These are phyloP conservation scores for Brachypodium distachyon DNA, from an alignment of 202 grass and related monocot genomes.

Conservation along the genomic window DNA sequence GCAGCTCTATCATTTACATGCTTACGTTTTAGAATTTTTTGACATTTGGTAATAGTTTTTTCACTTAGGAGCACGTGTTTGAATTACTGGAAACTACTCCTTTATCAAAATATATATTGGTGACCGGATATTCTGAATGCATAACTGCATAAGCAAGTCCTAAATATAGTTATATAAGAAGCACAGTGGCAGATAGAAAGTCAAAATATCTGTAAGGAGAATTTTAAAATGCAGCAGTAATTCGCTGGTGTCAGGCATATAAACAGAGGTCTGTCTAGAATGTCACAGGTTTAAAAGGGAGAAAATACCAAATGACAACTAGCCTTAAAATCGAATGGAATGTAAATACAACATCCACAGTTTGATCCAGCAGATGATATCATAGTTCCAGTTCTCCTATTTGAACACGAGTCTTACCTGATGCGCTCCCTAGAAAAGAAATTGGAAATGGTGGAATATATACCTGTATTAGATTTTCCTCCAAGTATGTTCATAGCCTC, in stretches of 20 bases:
- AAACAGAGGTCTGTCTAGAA: not conserved
- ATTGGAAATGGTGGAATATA: not conserved
- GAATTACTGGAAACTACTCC: no score
- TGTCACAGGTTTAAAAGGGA: not conserved
- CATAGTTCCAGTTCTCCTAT: not conserved
- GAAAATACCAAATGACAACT: not conserved
- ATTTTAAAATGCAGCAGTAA: no score
- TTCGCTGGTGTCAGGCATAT: not conserved
- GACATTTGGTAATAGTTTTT: no score
- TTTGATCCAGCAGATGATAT: not conserved
- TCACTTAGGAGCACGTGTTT: no score
- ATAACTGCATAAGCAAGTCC: no score
- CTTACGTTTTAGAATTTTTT: no score
- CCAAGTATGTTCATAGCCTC: slow-evolving; percentile 97
- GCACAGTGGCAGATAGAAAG: no score
- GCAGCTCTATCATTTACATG: no score
- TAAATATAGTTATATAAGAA: no score
- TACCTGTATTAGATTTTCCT: slow-evolving; percentile 99
- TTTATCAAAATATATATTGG: no score
- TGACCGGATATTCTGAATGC: not conserved
- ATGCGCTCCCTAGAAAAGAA: not conserved
- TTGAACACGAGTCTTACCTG: not conserved
- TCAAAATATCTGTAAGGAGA: no score
- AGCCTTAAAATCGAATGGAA: not conserved
- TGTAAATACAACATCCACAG: not conserved